Evolutionary conservation across 441 rosid genomes (phyloP).

Genomic region (Pelargonium myrrhifolium): DNA sequence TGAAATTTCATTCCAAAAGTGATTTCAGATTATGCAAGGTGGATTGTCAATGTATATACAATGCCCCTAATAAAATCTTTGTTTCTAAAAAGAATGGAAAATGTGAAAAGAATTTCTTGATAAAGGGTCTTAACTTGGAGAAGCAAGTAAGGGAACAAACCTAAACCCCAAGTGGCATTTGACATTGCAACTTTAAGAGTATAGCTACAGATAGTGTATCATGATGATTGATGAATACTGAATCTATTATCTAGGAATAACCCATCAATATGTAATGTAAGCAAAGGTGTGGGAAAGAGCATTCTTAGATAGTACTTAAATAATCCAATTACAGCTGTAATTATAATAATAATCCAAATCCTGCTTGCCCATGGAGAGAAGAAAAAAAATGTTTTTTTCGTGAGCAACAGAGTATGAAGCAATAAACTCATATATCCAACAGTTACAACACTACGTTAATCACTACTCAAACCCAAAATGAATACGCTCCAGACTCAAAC

Average conservation of each 20-base stretch:
- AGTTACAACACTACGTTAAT: neutral
- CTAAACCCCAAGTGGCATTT: too few relatives aligned
- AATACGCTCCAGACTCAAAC: too few relatives aligned
- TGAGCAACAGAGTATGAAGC: neutral
- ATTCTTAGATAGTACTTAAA: neutral
- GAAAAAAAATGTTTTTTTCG: neutral
- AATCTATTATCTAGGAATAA: neutral
- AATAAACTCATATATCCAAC: neutral
- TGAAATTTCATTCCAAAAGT: too few relatives aligned
- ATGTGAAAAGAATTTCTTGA: too few relatives aligned
- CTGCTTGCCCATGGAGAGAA: neutral
- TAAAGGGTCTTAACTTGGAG: too few relatives aligned
- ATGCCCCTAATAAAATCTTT: too few relatives aligned
- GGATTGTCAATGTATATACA: too few relatives aligned
- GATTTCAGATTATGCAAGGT: too few relatives aligned
- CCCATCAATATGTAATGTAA: neutral
- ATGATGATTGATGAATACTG: neutral
- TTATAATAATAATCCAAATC: neutral
- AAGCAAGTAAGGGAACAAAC: too few relatives aligned
- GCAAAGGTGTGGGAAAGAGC: neutral
- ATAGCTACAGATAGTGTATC: too few relatives aligned
- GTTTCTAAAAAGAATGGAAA: too few relatives aligned
- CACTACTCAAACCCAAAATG: neutral
- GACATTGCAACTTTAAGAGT: too few relatives aligned
- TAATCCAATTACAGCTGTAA: neutral